phyloP scores from a whole-genome alignment of 768 basidiomycete species.

The Leccinum arenicola region DNA sequence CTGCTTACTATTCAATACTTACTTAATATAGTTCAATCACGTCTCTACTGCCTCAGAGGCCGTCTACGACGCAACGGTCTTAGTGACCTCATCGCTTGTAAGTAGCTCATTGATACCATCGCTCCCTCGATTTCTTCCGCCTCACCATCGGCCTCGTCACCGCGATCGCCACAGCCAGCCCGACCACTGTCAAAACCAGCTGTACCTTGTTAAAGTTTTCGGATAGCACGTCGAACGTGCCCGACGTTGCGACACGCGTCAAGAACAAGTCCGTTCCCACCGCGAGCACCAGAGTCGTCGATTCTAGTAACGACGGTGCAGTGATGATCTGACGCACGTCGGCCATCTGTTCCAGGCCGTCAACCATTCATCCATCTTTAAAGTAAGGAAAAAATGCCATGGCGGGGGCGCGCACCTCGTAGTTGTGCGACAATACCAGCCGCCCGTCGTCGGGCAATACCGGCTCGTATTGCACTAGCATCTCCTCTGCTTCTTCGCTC shows the following conservation, averaged over 20 bases:
- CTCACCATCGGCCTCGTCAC: conserved; percentile 79
- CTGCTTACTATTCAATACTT: background rate
- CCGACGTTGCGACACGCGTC: conserved; percentile 80
- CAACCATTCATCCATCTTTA: background rate
- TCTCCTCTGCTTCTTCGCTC: conserved; percentile 77
- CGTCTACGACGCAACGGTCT: background rate
- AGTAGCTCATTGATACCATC: conserved; percentile 53
- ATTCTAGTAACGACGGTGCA: conserved; percentile 84
- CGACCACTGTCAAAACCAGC: conserved; percentile 77
- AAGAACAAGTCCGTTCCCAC: conserved; percentile 90
- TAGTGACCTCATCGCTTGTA: background rate
- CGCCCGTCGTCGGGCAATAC: conserved; percentile 67
- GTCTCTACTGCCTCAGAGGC: background rate
- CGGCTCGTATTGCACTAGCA: conserved; percentile 82
- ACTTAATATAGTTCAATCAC: background rate
- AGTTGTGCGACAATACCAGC: conserved; percentile 53
- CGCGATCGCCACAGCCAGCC: conserved; percentile 70
- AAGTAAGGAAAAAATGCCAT: conserved; percentile 19
- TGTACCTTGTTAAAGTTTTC: conserved; percentile 94
- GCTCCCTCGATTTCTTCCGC: conserved; percentile 61
- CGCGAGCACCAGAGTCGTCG: conserved; percentile 84
- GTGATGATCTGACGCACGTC: conserved; percentile 69
- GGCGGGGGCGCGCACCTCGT: conserved; percentile 39
- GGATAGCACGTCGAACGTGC: conserved; percentile 88
- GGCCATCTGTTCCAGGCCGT: conserved; percentile 49